Conservation (phyloP, 805 yeast species). For the Millerozyma miso region DNA sequence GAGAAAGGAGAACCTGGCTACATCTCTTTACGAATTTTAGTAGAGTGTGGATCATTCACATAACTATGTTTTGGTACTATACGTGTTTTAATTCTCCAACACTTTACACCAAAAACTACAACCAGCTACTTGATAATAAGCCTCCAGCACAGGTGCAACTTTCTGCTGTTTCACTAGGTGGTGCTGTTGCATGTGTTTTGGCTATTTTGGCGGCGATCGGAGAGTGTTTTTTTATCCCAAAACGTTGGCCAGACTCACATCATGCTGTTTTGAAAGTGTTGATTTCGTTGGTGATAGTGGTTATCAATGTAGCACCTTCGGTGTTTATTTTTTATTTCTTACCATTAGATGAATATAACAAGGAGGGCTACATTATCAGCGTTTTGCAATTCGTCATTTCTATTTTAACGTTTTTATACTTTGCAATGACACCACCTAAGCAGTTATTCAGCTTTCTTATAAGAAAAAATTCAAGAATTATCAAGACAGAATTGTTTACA, state of each 20-base stretch:
- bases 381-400: constrained; percentile 26
- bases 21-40: constrained; percentile 48
- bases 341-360: constrained; percentile 21
- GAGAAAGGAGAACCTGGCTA: constrained; percentile 47
- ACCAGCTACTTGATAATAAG: constrained; percentile 36
- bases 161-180: constrained; percentile 44
- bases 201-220: constrained; percentile 21
- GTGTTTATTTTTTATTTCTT: constrained; percentile 24
- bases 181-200: constrained; percentile 35
- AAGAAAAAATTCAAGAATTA: constrained; percentile 5
- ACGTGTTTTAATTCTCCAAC: constrained; percentile 49
- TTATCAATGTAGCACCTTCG: constrained; percentile 24
- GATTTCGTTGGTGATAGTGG: constrained; percentile 11
- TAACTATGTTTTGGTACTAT: constrained; percentile 48
- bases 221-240: constrained; percentile 24
- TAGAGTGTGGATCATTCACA: constrained; percentile 51
- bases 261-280: constrained; percentile 13
- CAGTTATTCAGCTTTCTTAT: constrained; percentile 12
- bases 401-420: constrained; percentile 22
- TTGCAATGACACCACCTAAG: constrained; percentile 24
- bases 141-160: constrained; percentile 44
- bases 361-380: constrained; percentile 19
- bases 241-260: constrained; percentile 20
- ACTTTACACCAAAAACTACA: constrained; percentile 41
- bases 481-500: constrained; percentile 14